Conservation (phyloP, 768 basidiomycete species). For the Podaxis sp. region DNA sequence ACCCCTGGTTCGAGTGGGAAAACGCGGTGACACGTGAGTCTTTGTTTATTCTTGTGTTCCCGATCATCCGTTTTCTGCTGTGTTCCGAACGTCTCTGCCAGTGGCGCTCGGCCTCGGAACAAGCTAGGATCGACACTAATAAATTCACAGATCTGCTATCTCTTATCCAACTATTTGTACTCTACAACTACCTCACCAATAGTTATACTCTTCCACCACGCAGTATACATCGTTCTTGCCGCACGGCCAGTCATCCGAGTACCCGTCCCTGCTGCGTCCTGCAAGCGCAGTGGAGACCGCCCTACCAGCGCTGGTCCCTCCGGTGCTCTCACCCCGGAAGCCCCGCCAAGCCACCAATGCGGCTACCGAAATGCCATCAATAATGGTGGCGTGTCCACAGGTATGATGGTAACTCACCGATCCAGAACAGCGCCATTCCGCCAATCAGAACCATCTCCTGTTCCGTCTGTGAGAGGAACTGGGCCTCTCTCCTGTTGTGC, state of each 20-base stretch:
- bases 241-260: slow-evolving; percentile 40
- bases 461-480: slow-evolving; percentile 64
- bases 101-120: no score
- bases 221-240: slow-evolving; percentile 62
- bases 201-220: slow-evolving; percentile 63
- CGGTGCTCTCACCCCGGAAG: slow-evolving; percentile 28
- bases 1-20: slow-evolving; percentile 6
- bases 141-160: no score
- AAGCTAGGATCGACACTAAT: no score
- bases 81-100: no score
- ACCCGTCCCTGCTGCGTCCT: slow-evolving; percentile 17
- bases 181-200: not conserved
- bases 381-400: not conserved
- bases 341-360: slow-evolving; percentile 46
- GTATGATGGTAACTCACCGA: slow-evolving; percentile 50
- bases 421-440: slow-evolving; percentile 73
- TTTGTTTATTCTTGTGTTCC: slow-evolving; percentile 15
- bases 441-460: slow-evolving; percentile 74
- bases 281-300: slow-evolving; percentile 15
- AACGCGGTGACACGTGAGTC: slow-evolving; percentile 14
- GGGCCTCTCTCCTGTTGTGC: slow-evolving; percentile 64
- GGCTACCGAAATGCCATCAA: slow-evolving; percentile 26
- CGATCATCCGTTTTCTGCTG: not conserved
- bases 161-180: not conserved
- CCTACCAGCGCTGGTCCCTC: slow-evolving; percentile 19